Conservation (phyloP, 108 stramenopile genomes). For the Nannochloropsis gaditana region DNA sequence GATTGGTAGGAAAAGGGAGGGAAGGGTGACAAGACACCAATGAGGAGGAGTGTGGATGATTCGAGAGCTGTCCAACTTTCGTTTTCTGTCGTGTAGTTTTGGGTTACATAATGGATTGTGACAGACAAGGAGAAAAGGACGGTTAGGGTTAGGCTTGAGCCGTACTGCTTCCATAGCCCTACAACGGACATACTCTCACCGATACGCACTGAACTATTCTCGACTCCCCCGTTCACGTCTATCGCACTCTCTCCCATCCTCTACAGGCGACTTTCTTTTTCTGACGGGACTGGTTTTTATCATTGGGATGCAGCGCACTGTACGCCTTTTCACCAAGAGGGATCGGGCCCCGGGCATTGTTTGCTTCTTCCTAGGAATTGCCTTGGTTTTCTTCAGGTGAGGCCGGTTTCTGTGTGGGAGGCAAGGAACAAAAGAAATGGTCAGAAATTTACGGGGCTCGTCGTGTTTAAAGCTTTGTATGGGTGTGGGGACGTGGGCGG, state of each 20-base stretch:
- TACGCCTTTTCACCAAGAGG: slow-evolving; percentile 25
- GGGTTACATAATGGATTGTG: too few species aligned
- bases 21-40: background rate
- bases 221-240: background rate
- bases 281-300: slow-evolving; percentile 28
- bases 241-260: background rate
- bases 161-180: too few species aligned
- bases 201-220: background rate
- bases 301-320: slow-evolving; percentile 19
- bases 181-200: background rate
- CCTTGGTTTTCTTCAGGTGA: background rate
- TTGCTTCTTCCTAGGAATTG: slow-evolving; percentile 21
- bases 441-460: too few species aligned
- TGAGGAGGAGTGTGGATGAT: background rate
- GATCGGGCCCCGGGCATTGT: slow-evolving; percentile 24
- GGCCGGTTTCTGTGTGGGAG: background rate
- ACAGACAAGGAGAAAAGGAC: too few species aligned
- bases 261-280: slow-evolving; percentile 31
- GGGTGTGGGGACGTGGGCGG: too few species aligned
- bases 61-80: too few species aligned
- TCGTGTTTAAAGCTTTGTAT: too few species aligned
- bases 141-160: too few species aligned
- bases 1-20: slow-evolving; percentile 18
- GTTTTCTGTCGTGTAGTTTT: too few species aligned
- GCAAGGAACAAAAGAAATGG: background rate